Base-by-base conservation (phyloP, 164 flowering plant species). In the Piper longum region DNA sequence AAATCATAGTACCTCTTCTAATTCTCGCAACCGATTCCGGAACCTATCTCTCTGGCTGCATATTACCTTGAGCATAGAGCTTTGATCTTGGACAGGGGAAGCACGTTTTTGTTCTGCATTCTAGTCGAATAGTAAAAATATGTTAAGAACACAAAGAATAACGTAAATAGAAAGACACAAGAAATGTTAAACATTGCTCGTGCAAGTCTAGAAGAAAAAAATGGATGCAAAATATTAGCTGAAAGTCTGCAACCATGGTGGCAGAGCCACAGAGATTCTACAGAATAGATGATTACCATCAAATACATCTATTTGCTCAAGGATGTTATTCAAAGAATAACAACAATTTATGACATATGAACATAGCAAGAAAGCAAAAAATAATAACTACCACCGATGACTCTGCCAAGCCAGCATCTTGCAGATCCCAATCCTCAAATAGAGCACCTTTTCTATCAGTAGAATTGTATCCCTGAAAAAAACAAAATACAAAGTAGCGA, bases 31-130 rank as follows among this genome's bases (percentile, higher is more conserved):
- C 19, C 99, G 96, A 62, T 85, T 69, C 39, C 96, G 78, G 66
- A 95, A 95, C 65, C 99, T 88, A 74, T 95, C 99, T 61, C 99
- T 77, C 70, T 95, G 99, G 71, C 79, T 95, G 78, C 98, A 91
- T 45, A 95, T 95, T 68, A 95, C 98, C 75, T 81, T 91, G 41
- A 95, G 96, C 99, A 95, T 95, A 62, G 99, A 95, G 73, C 82
- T 91, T 69, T 95, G 98, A 74, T 95, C 99, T 74, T 86, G 90
- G 66, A 86, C 96, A 40, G 82, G 67, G 48, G 87, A 71, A 65
- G 62, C 73, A 70, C 78, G 86, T 67, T 77, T 91, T 55, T 81
- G 88, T 52, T 84, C 93, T 64, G 76, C 64, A 76, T 69, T 82
- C 99, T 90, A 82, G 51, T 4, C 19, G 66, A 40, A 51, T 42